A percentile compares a stretch with the other conserved stretches of the same genome.
Evolutionary conservation across 192 early-diverging fungal species (phyloP).

Genomic region (Chytriomyces hyalinus): DNA sequence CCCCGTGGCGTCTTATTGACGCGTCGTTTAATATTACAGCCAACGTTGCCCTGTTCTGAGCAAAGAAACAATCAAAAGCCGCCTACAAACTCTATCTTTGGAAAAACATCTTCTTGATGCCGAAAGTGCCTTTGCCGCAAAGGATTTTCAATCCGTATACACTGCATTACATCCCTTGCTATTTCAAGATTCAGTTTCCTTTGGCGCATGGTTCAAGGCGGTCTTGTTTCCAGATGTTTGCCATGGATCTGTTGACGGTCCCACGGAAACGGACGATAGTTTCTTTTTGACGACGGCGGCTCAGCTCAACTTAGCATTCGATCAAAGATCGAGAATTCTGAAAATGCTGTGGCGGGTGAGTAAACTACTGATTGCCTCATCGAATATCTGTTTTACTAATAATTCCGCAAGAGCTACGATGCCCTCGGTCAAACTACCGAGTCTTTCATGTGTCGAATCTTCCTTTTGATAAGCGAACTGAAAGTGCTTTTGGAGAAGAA

Average conservation of each 20-base stretch:
- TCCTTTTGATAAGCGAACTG: not conserved
- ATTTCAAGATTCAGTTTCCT: conserved; percentile 20
- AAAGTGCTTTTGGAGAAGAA: not conserved
- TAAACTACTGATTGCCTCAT: not conserved
- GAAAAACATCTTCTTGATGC: conserved; percentile 7
- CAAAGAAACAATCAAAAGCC: conserved; percentile 11
- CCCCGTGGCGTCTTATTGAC: not conserved
- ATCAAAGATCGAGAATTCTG: not conserved
- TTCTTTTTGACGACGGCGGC: not conserved
- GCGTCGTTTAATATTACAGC: not conserved
- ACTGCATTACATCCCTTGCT: conserved; percentile 9
- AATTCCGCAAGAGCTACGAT: not conserved
- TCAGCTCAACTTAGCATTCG: not conserved
- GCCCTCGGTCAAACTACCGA: not conserved
- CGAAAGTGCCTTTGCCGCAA: not conserved
- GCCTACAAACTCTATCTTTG: conserved; percentile 16
- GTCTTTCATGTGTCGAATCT: not conserved
- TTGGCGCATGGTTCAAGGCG: conserved; percentile 1
- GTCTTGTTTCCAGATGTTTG: conserved; percentile 13
- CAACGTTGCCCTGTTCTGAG: not conserved
- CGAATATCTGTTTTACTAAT: not conserved
- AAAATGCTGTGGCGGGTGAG: not conserved
- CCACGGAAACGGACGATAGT: not conserved
- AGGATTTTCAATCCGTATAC: not conserved
- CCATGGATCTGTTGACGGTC: not conserved